A percentile compares a stretch with the other conserved stretches of the same genome.
phyloP scores from a whole-genome alignment of 148 eudicot species.

The Chenopodium quinoa region DNA sequence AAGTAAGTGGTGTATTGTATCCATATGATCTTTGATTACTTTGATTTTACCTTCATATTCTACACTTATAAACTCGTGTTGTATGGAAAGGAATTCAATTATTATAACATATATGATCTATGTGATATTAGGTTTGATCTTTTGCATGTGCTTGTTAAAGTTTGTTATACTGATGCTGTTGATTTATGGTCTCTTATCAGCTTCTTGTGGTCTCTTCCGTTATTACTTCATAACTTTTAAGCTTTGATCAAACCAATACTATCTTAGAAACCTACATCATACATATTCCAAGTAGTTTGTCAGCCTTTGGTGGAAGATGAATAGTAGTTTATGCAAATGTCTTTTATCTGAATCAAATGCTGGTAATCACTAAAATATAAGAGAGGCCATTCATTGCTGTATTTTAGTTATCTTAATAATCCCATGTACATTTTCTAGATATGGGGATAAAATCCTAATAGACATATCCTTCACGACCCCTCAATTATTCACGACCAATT shows the following conservation, averaged over 20 bases:
- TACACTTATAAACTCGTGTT: not conserved
- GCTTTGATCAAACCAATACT: not conserved
- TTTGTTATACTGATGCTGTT: not conserved
- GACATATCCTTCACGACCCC: not conserved
- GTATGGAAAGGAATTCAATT: not conserved
- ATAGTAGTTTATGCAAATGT: not conserved
- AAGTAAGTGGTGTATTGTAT: slow-evolving; percentile 46
- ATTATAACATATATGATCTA: not conserved
- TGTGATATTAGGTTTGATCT: not conserved
- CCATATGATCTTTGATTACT: not conserved
- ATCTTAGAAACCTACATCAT: not conserved
- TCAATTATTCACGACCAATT: not conserved
- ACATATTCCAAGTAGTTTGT: not conserved
- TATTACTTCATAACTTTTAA: not conserved
- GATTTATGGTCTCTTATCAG: not conserved
- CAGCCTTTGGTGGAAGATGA: not conserved
- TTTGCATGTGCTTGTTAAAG: not conserved
- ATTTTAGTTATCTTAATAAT: too few relatives aligned
- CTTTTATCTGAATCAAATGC: not conserved
- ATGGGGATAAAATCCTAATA: not conserved
- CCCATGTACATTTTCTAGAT: not conserved
- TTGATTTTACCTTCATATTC: not conserved
- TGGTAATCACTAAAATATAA: not conserved
- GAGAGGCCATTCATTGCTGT: not conserved
- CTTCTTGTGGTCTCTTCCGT: not conserved